Evolutionary conservation across 2,329 filamentous ascomycete species (phyloP), one percentile per base, ranked within the genome.

Genomic region (Microascus cirrosus): DNA sequence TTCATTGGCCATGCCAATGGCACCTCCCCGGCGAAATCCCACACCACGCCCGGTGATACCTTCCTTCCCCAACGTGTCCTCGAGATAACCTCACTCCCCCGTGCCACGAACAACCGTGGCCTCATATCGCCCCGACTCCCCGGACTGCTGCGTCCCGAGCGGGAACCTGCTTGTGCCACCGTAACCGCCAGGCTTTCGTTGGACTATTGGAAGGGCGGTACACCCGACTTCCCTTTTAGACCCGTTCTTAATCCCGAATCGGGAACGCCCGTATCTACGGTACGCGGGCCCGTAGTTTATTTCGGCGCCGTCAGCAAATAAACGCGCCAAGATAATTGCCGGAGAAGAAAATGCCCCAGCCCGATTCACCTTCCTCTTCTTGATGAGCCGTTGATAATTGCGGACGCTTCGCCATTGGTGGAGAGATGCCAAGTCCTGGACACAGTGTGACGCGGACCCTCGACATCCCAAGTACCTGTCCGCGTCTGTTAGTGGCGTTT

Each of bases 331-430:
- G 20, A 25, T 28, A 42, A 20, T 10, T 50, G n/a, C 20, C 20
- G 20, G 39, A 18, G 15, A 42, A 12, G 39, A 45, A 45, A 42
- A 42, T 42, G 22, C 45, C n/a, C 24, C 45, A 10, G n/a, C n/a
- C 22, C 45, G 22, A 39, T 10, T 25, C 54, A 56, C 54, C 54
- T 56, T 56, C 54, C 54, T 55, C 18, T 50, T 56, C 25, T 15
- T 39, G 25, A 20, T 18, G 13, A 12, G 3, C 39, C 7, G 36
- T 18, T 18, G 3, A n/a, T 18, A 7, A 50, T 39, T 50, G 24
- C n/a, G 36, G 54, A n/a, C 45, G 5, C 45, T 3, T 3, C n/a
- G 22, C 22, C 18, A 50, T 50, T 50, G 45, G 45, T 22, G 45
- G 45, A 6, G n/a, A 8, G 36, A 50, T 18, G 54, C 22, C 54